Conservation (phyloP, 2,329 filamentous ascomycete species). For the Myriangium duriaei region DNA sequence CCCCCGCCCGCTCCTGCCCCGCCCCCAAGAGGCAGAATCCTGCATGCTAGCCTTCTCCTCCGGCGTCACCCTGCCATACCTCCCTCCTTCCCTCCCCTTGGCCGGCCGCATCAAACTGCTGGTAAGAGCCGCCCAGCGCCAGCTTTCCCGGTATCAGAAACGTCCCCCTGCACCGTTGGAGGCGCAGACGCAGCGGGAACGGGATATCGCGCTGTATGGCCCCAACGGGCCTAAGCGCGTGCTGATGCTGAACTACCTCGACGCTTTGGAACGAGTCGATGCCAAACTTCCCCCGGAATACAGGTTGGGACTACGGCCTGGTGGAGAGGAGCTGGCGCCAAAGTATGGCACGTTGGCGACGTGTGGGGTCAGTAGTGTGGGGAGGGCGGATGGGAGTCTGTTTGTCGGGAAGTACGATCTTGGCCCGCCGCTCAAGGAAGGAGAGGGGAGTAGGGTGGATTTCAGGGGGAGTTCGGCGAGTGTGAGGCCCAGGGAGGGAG, state of each 20-base stretch:
- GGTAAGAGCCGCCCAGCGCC: slow-evolving; percentile 29
- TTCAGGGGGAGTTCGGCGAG: slow-evolving; percentile 25
- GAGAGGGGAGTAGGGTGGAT: slow-evolving; percentile 21
- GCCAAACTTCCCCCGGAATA: slow-evolving; percentile 22
- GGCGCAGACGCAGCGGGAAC: slow-evolving; percentile 11
- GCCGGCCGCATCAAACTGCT: slow-evolving; percentile 28
- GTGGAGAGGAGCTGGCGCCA: slow-evolving; percentile 24
- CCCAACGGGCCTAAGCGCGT: slow-evolving; percentile 27
- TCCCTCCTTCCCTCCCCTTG: slow-evolving; percentile 24
- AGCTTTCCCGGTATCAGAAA: slow-evolving; percentile 34
- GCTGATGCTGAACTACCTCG: slow-evolving; percentile 32
- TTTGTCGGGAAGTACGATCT: slow-evolving; percentile 18
- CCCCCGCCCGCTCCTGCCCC: slow-evolving; percentile 31
- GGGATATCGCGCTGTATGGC: slow-evolving; percentile 18
- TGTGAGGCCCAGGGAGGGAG: slow-evolving; percentile 33
- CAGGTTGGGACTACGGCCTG: slow-evolving; percentile 22
- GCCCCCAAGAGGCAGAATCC: slow-evolving; percentile 27
- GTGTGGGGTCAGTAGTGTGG: slow-evolving; percentile 33
- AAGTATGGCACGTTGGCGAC: slow-evolving; percentile 26
- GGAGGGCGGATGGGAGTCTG: slow-evolving; percentile 25
- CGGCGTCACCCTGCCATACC: slow-evolving; percentile 33
- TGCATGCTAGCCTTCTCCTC: slow-evolving; percentile 38
- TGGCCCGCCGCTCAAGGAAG: not conserved
- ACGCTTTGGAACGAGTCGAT: slow-evolving; percentile 27
- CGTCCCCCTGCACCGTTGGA: slow-evolving; percentile 17